These are phyloP conservation scores for Debaryomyces fabryi DNA, from an alignment of 1,139 yeast genomes.

Conservation along the genomic window DNA sequence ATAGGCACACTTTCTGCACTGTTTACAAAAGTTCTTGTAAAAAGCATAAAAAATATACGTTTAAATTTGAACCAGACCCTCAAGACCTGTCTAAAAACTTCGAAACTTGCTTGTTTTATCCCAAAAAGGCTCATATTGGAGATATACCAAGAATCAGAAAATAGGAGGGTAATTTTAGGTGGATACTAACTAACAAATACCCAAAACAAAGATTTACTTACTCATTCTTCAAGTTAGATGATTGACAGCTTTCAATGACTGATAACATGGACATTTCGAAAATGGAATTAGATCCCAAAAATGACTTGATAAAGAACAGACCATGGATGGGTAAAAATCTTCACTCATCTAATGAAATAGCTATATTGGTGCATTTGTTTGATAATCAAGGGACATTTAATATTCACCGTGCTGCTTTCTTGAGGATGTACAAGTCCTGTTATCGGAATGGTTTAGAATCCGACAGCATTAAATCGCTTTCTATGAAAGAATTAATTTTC, in stretches of 20 bases:
- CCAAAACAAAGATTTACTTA: neutral
- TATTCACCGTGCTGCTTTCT: neutral
- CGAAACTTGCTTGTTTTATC: neutral
- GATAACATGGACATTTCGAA: neutral
- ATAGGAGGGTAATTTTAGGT: neutral
- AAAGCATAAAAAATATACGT: neutral
- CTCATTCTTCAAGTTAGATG: neutral
- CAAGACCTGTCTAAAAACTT: neutral
- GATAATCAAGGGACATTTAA: neutral
- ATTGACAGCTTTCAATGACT: neutral
- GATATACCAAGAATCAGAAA: neutral
- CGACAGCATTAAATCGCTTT: neutral
- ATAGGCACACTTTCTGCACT: neutral
- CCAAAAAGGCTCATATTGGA: neutral
- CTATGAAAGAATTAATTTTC: neutral
- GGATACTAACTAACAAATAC: neutral
- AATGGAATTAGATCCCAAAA: neutral
- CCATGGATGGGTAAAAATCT: neutral
- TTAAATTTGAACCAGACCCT: neutral
- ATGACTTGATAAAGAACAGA: neutral
- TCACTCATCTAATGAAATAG: neutral
- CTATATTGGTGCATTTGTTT: neutral
- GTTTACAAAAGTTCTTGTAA: neutral
- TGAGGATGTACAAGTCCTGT: neutral
- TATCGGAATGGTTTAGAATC: neutral